phyloP scores from a whole-genome alignment of 1,139 yeast genomes.

The Wickerhamomyces sp. region DNA sequence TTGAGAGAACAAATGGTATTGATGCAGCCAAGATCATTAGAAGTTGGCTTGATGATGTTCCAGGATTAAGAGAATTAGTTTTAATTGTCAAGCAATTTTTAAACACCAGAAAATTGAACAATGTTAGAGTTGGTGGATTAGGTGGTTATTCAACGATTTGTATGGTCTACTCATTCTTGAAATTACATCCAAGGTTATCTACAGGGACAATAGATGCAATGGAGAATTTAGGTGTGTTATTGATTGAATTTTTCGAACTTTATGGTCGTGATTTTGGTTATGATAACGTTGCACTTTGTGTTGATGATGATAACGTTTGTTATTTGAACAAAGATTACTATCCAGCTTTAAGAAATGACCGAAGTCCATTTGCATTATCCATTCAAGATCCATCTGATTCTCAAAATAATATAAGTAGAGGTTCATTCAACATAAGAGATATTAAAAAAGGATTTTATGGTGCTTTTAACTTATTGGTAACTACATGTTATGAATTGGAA shows the following conservation, averaged over 20 bases:
- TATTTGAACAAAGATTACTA: conserved; percentile 56
- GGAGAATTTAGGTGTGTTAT: conserved; percentile 79
- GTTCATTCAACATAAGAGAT: conserved; percentile 77
- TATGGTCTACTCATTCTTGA: conserved; percentile 75
- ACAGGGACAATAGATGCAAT: conserved; percentile 62
- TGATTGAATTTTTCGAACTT: conserved; percentile 92
- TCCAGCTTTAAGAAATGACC: conserved; percentile 45
- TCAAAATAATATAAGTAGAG: conserved; percentile 76
- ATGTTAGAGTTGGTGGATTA: conserved; percentile 93
- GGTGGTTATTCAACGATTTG: conserved; percentile 95
- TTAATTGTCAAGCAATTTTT: conserved; percentile 84
- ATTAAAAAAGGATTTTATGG: conserved; percentile 87
- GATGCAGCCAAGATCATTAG: conserved; percentile 80
- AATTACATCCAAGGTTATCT: conserved; percentile 72
- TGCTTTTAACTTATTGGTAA: conserved; percentile 76
- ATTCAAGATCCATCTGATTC: conserved; percentile 91
- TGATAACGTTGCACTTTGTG: conserved; percentile 66
- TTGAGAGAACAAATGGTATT: conserved; percentile 82
- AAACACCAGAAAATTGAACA: conserved; percentile 71
- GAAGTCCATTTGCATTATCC: conserved; percentile 62
- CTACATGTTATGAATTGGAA: conserved; percentile 58
- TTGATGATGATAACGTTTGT: conserved; percentile 45
- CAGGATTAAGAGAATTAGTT: conserved; percentile 82
- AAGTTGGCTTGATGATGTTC: conserved; percentile 66
- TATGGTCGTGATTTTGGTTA: conserved; percentile 91